Base-by-base conservation (phyloP, 495 filamentous ascomycete species). In the Sordaria brevicollis region DNA sequence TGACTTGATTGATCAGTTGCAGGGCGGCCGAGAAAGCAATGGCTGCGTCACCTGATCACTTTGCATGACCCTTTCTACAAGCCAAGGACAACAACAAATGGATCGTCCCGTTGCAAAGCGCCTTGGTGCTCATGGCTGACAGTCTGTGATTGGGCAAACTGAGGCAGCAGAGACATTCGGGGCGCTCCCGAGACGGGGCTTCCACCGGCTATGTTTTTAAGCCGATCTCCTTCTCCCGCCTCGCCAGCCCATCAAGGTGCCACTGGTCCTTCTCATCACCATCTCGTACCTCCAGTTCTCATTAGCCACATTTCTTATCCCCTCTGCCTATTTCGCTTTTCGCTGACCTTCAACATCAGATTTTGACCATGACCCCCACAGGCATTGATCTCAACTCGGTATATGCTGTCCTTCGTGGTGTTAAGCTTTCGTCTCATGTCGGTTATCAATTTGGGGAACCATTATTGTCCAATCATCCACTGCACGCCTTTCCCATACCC, bases 41-140 rank as follows among this genome's bases (percentile, higher is more conserved):
- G 70, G 68, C 71, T 68, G 66, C 72, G 65, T 79, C 77, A 78
- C 72, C 76, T 79, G 78, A 79, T 68, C 70, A 62, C 35, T 68
- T 71, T 76, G 75, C 78, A 79, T 76, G 67, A 65, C 66, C 37
- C 65, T 65, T 66, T 65, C 37, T 29, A 62, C 4, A 66, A 38
- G 41, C 39, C 41, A 36, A 69, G 71, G 31, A 39, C 68, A 13
- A 31, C 49, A 31, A 62, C 49, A 62, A 62, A 31, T 62, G 11
- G 49, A 62, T 62, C 49, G 49, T 62, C 49, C 49, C 49, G 25
- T 62, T 62, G 49, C 49, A 62, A 62, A 62, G 49, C 49, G 49
- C 13, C 49, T 17, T 62, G 25, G 49, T 31, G 49, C 49, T 62
- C 25, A 62, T 62, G 5, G 49, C 13, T 17, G 21, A 62, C 11